phyloP scores from a whole-genome alignment of 352 stramenopile species.

The Elongisporangium undulatum region DNA sequence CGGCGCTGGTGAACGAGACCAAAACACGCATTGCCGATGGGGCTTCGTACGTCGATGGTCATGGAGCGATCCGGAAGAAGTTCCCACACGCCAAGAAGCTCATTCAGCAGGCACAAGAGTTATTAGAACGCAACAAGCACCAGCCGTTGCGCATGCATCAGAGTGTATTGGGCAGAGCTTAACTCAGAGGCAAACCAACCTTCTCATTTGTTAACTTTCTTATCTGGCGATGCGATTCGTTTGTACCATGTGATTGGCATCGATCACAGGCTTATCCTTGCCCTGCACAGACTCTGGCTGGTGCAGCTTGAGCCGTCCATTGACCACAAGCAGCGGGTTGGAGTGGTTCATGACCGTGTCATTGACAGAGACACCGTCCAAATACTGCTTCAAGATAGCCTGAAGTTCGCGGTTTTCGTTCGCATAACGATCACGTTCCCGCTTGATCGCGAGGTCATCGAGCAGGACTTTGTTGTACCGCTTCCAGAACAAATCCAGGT shows the following conservation, averaged over 20 bases:
- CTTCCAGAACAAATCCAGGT: constrained; percentile 92
- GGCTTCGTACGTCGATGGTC: constrained; percentile 53
- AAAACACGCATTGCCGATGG: constrained; percentile 30
- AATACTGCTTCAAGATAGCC: constrained; percentile 89
- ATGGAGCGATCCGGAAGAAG: constrained; percentile 61
- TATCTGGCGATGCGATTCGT: constrained; percentile 60
- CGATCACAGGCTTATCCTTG: constrained; percentile 47
- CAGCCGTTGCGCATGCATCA: neutral
- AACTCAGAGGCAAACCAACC: constrained; percentile 4
- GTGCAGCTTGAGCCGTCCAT: constrained; percentile 74
- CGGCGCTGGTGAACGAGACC: constrained; percentile 40
- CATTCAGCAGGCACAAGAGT: constrained; percentile 36
- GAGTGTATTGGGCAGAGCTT: neutral
- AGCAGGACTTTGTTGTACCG: constrained; percentile 94
- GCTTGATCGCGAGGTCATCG: constrained; percentile 88
- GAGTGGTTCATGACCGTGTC: constrained; percentile 86
- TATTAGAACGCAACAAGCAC: constrained; percentile 31
- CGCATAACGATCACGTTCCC: constrained; percentile 80
- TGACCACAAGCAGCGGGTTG: constrained; percentile 94
- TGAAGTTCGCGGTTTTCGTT: constrained; percentile 90
- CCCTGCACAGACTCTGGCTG: constrained; percentile 22
- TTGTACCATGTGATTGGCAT: constrained; percentile 79
- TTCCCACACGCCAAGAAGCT: constrained; percentile 59
- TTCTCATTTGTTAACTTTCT: too few species aligned
- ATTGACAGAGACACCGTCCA: constrained; percentile 91